These are phyloP conservation scores for Xanthoconium stramineum DNA, from an alignment of 768 basidiomycete genomes.

Conservation along the genomic window DNA sequence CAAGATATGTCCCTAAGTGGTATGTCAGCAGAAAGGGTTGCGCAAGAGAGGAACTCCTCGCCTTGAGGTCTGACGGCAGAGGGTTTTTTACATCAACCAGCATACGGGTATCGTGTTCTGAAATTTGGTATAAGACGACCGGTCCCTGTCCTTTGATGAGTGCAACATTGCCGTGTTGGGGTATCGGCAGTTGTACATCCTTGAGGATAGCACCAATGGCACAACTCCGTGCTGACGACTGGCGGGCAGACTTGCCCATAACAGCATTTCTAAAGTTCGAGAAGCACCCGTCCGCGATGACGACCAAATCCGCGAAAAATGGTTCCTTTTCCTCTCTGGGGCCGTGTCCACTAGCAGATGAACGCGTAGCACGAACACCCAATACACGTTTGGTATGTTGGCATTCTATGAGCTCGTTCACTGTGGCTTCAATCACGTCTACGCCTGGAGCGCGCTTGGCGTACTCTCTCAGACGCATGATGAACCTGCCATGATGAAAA, in stretches of 20 bases:
- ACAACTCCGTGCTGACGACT: slow-evolving; percentile 62
- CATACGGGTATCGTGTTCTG: slow-evolving; percentile 84
- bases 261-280: slow-evolving; percentile 82
- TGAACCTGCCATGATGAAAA: slow-evolving; percentile 93
- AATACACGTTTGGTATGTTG: slow-evolving; percentile 48
- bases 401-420: slow-evolving; percentile 68
- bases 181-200: slow-evolving; percentile 68
- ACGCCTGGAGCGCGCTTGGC: slow-evolving; percentile 62
- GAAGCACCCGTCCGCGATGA: slow-evolving; percentile 93
- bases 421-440: slow-evolving; percentile 83
- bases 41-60: slow-evolving; percentile 17
- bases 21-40: not conserved
- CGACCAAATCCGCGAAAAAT: slow-evolving; percentile 72
- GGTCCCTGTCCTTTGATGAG: slow-evolving; percentile 81
- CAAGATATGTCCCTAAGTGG: slow-evolving; percentile 60
- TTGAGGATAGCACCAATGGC: slow-evolving; percentile 87
- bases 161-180: slow-evolving; percentile 79
- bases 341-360: slow-evolving; percentile 31
- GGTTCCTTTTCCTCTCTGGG: slow-evolving; percentile 43
- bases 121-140: slow-evolving; percentile 91
- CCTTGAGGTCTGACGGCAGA: slow-evolving; percentile 80
- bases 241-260: slow-evolving; percentile 48
- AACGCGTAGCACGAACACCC: slow-evolving; percentile 61
- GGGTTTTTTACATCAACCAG: slow-evolving; percentile 87
- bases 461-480: slow-evolving; percentile 71